Evolutionary conservation across 73 alveolate species (phyloP).

Genomic region (Diophrys appendiculata): DNA sequence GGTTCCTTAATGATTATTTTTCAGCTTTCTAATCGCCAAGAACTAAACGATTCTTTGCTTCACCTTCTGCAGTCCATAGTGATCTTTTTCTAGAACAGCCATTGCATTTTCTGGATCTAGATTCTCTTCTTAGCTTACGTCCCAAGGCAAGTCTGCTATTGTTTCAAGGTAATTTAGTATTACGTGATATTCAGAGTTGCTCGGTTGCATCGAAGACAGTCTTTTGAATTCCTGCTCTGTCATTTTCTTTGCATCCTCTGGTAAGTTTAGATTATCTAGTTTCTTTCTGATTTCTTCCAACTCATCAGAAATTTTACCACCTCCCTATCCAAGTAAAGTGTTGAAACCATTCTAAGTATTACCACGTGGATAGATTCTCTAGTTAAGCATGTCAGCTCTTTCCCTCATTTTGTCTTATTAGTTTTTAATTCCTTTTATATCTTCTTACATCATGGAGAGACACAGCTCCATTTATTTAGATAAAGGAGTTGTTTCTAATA

Average conservation of each 20-base stretch:
- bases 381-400: background rate
- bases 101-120: constrained; percentile 70
- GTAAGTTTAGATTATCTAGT: constrained; percentile 63
- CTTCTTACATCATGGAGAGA: background rate
- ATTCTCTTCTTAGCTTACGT: constrained; percentile 53
- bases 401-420: background rate
- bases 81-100: constrained; percentile 81
- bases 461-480: background rate
- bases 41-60: constrained; percentile 90
- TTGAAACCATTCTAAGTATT: background rate
- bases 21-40: constrained; percentile 85
- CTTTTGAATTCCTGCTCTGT: constrained; percentile 68
- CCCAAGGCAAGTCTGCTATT: constrained; percentile 83
- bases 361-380: background rate
- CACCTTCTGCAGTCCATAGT: constrained; percentile 89
- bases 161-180: constrained; percentile 74
- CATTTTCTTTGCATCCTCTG: constrained; percentile 70
- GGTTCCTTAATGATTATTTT: constrained; percentile 74
- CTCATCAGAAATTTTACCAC: constrained; percentile 50
- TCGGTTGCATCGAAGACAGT: constrained; percentile 53
- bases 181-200: constrained; percentile 74
- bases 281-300: constrained; percentile 51
- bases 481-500: background rate
- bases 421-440: background rate
- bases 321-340: constrained; percentile 7